Conservation (phyloP, 805 yeast species). For the Candida coquimbonensis region DNA sequence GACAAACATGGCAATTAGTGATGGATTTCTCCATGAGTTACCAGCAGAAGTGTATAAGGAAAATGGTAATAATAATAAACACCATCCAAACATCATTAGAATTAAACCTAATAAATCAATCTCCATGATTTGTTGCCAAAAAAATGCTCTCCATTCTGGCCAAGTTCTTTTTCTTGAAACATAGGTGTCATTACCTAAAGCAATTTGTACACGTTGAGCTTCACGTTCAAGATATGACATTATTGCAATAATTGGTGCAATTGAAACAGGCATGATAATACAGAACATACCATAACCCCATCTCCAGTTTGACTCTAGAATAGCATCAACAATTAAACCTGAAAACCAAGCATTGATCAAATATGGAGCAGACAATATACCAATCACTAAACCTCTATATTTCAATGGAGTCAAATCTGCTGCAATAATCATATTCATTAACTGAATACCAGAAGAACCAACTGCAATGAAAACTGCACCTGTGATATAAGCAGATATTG, state of each 20-base stretch:
- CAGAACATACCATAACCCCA: slow-evolving; percentile 45
- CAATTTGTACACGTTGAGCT: no score
- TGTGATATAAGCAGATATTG: slow-evolving; percentile 26
- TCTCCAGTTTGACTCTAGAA: slow-evolving; percentile 33
- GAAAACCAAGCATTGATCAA: slow-evolving; percentile 33
- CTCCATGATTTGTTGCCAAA: neutral
- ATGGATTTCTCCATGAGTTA: slow-evolving; percentile 28
- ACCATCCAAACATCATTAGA: slow-evolving; percentile 29
- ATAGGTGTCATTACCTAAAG: slow-evolving; percentile 20
- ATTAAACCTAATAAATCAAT: slow-evolving; percentile 31
- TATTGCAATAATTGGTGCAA: slow-evolving; percentile 25
- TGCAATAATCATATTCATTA: slow-evolving; percentile 25
- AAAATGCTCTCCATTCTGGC: neutral
- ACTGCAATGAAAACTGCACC: slow-evolving; percentile 30
- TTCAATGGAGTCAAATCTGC: slow-evolving; percentile 32
- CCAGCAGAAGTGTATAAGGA: slow-evolving; percentile 26
- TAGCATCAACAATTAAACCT: slow-evolving; percentile 29
- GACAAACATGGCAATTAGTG: slow-evolving; percentile 35
- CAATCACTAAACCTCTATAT: slow-evolving; percentile 29
- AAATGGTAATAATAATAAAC: slow-evolving; percentile 30
- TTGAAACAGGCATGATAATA: slow-evolving; percentile 33
- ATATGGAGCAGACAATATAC: slow-evolving; percentile 32
- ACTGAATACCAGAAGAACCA: slow-evolving; percentile 29
- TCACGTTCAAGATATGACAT: slow-evolving; percentile 23
- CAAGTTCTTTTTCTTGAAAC: neutral